These are phyloP conservation scores for Aspergillus fischeri DNA, from an alignment of 2,329 filamentous ascomycete species.

Conservation along the genomic window DNA sequence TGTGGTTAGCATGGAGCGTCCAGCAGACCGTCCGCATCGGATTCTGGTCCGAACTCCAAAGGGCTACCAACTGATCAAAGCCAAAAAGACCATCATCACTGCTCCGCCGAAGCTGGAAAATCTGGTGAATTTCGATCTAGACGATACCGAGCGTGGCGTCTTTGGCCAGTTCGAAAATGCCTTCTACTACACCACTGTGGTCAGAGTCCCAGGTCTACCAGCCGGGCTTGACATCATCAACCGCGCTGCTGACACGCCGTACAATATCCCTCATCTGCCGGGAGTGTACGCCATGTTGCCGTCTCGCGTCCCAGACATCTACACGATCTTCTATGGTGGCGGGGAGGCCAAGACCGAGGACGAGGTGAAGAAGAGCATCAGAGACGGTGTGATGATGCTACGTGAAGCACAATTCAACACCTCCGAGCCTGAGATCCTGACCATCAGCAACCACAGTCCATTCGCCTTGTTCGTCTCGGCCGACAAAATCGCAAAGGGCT, in stretches of 20 bases:
- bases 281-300: conserved; percentile 6
- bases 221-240: conserved; percentile 4
- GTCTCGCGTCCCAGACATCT: not conserved
- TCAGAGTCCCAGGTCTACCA: conserved; percentile 24
- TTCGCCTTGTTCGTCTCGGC: conserved; percentile 27
- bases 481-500: conserved; percentile 30
- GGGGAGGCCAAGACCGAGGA: not conserved
- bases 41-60: conserved; percentile 24
- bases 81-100: conserved; percentile 35
- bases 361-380: conserved; percentile 2
- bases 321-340: conserved; percentile 3
- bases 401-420: not conserved
- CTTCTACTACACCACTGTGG: conserved; percentile 29
- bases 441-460: conserved; percentile 21
- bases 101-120: conserved; percentile 34
- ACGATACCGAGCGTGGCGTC: conserved; percentile 24
- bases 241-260: conserved; percentile 4
- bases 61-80: conserved; percentile 27
- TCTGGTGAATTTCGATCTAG: conserved; percentile 30
- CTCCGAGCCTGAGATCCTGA: conserved; percentile 9
- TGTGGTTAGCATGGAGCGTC: conserved; percentile 30
- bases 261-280: conserved; percentile 7
- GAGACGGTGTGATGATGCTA: conserved; percentile 1
- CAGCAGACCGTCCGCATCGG: conserved; percentile 19
- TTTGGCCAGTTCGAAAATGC: conserved; percentile 26